phyloP scores from a whole-genome alignment of 2,329 filamentous ascomycete species.

The Geoglossum cookeanum region DNA sequence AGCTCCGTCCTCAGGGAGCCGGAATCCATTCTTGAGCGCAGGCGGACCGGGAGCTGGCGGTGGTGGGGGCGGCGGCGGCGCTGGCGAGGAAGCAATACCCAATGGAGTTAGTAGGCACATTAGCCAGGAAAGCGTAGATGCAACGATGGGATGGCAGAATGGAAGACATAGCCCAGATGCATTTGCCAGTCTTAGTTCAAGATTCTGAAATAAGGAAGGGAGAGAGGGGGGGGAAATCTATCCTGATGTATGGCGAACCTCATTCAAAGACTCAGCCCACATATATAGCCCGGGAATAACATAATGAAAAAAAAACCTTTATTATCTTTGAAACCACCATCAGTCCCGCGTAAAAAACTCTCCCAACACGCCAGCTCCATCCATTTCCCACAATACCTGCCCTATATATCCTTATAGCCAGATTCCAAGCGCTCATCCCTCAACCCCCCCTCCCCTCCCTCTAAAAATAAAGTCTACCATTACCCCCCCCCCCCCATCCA shows the following conservation, averaged over 20 bases:
- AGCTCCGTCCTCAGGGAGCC: constrained; percentile 11
- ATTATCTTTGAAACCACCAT: too few species aligned
- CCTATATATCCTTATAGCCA: too few species aligned
- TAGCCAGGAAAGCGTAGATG: constrained; percentile 29
- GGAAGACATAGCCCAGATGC: constrained; percentile 31
- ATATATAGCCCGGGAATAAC: not conserved
- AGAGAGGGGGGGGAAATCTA: too few species aligned
- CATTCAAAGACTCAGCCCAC: not conserved
- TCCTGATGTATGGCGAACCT: not conserved
- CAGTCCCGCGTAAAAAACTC: too few species aligned
- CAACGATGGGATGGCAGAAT: constrained; percentile 23
- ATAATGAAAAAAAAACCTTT: too few species aligned
- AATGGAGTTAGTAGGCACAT: constrained; percentile 10
- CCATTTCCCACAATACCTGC: too few species aligned
- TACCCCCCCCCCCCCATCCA: too few species aligned
- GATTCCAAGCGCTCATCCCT: too few species aligned
- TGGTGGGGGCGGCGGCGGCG: not conserved
- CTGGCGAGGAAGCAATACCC: not conserved
- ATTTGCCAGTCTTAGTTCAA: constrained; percentile 29
- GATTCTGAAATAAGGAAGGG: constrained; percentile 14
- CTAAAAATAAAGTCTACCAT: too few species aligned
- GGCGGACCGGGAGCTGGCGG: constrained; percentile 3
- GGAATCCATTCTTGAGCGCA: constrained; percentile 17
- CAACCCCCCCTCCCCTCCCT: too few species aligned
- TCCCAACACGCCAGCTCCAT: too few species aligned